Evolutionary conservation across 257 asterid genomes (phyloP), one percentile per base, ranked within the genome.

Genomic region (Solanum tarapatanum): DNA sequence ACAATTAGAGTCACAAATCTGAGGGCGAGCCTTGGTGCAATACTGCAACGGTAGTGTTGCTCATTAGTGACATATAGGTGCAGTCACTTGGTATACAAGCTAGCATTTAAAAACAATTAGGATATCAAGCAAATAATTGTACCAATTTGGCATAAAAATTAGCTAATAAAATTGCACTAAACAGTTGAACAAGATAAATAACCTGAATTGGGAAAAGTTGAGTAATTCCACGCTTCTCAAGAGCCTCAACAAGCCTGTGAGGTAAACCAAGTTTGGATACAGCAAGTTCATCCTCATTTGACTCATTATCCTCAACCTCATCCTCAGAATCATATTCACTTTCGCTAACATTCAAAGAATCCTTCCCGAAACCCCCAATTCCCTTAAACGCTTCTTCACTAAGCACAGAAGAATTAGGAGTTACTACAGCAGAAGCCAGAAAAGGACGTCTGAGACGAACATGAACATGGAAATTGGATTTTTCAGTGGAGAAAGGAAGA

Each of bases 331-430:
- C 97, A 1, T 88, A 93, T 5, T 92, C 96, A 14, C 83, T 51
- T 28, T 91, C 95, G 86, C 91, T 84, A 73, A 83, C 94, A 69
- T 90, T 93, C 80, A 91, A 83, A 82, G 88, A 87, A 24, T 84
- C 94, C 86, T 91, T 90, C 13, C 90, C 94, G 39, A 95, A 94
- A 5, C 90, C 94, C n/a, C 93, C 95, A 75, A 96, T 90, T 8
- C 97, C 97, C 91, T 94, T 96, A 76, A 96, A 94, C 16, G 99
- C 98, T 83, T 94, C 96, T 89, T 96, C 99, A 86, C 98, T 94
- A 86, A 96, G 89, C 60, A 95, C 90, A 82, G 98, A 94, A n/a
- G 96, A 93, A 88, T 95, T 95, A 2, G 97, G 94, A 10, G 97
- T 93, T 33, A 88, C 92, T 17, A 96, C 91, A 14, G 98, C 98